Base-by-base conservation (phyloP, 805 yeast genomes). In the Debaryomyces hansenii region DNA sequence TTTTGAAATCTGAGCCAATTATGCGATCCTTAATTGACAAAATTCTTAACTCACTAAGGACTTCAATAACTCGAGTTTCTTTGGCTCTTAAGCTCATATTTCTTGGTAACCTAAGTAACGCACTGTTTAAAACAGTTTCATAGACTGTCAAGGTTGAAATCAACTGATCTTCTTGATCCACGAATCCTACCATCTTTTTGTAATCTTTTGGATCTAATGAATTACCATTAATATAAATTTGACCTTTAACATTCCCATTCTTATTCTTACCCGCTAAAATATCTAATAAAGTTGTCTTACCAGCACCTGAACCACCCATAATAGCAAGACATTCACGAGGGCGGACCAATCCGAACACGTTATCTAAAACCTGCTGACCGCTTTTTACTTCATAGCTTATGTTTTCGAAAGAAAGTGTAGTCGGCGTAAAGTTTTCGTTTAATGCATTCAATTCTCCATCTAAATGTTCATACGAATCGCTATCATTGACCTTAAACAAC, bases 241-340 rank as follows among this genome's bases (percentile, higher is more conserved):
- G 60, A n/a, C 97, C 97, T 1, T 71, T 55, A 8, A 82, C 76
- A 0, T 53, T 51, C 2, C 99, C 99, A 29, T 83, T 77, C 60
- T 92, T 94, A 60, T 83, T 80, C 61, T 92, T 94, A 40, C 85
- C 87, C 0, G 98, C 98, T 46, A 94, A 70, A 48, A 94, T 90
- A 60, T 94, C 99, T 42, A 94, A 70, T 37, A 94, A 69, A 0
- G 99, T 92, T 0, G 99, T 92, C 62, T 94, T 94, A 43, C 99
- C 99, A 11, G 99, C 98, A 41, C 99, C 99, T 0, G 97, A 91
- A 1, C 97, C 97, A 37, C 99, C 99, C 96, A 94, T 89, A 36
- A 94, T 90, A 0, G 99, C 98, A 62, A 90, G 64, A 50, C 96
- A 86, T 62, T 90, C 90, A 33, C 97, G 86, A 2, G 97, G 96